Percentiles rank a stretch among this genome's conserved stretches.
Evolutionary conservation across 2,329 filamentous ascomycete species (phyloP).

Genomic region (Cordyceps tenuipes): DNA sequence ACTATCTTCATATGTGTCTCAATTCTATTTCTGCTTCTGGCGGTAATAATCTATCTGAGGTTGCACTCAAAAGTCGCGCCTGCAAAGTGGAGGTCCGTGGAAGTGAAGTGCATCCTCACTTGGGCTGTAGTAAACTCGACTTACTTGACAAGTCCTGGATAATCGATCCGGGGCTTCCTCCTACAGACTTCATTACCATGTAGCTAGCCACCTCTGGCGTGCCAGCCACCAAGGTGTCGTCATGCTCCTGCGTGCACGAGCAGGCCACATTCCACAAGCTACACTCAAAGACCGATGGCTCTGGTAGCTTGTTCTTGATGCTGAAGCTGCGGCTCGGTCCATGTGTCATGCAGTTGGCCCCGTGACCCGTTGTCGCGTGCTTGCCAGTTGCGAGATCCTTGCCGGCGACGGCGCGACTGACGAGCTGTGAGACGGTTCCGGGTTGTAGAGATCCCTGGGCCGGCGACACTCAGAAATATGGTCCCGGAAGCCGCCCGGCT

Average conservation of each 20-base stretch:
- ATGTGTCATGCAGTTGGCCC: conserved; percentile 17
- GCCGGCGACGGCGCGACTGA: conserved; percentile 47
- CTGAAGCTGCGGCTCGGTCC: conserved; percentile 43
- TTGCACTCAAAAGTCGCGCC: too few species aligned
- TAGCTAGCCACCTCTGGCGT: conserved; percentile 16
- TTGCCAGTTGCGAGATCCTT: conserved; percentile 46
- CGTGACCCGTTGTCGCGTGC: conserved; percentile 31
- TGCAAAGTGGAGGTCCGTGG: too few species aligned
- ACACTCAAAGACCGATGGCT: conserved; percentile 42
- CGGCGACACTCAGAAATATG: conserved; percentile 41
- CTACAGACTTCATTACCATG: conserved; percentile 11
- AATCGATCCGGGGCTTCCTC: conserved; percentile 4
- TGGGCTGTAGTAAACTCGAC: not conserved
- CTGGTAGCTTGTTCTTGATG: conserved; percentile 40
- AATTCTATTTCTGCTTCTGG: too few species aligned
- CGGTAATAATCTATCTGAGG: too few species aligned
- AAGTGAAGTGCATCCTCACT: not conserved
- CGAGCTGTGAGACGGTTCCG: conserved; percentile 43
- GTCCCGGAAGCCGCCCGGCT: conserved; percentile 39
- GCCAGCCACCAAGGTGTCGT: conserved; percentile 15
- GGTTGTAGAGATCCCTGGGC: conserved; percentile 28
- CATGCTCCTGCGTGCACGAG: conserved; percentile 31
- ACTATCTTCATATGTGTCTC: too few species aligned
- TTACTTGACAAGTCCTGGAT: not conserved
- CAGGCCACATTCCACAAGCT: conserved; percentile 41